Percentiles rank a stretch among this genome's conserved stretches.
Evolutionary conservation across 1,284 basidiomycete species (phyloP).

Genomic region (Sanghuangporus sanghuang): DNA sequence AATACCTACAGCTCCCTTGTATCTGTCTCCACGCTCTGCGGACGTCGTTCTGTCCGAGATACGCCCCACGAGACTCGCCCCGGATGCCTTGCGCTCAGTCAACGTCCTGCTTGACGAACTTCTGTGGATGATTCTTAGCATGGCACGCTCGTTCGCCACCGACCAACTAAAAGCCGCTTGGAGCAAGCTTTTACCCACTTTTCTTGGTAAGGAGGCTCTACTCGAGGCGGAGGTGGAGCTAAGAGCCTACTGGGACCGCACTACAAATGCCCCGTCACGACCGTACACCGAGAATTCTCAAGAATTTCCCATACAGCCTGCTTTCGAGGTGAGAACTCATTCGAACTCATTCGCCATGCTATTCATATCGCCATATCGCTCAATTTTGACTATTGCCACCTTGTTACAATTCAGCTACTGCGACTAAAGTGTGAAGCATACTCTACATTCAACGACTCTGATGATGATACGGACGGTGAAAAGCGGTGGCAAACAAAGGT

Average conservation of each 20-base stretch:
- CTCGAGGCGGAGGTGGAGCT: constrained; percentile 89
- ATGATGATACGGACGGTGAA: constrained; percentile 68
- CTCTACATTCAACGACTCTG: constrained; percentile 76
- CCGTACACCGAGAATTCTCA: constrained; percentile 40
- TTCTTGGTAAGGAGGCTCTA: constrained; percentile 84
- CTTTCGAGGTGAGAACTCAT: constrained; percentile 57
- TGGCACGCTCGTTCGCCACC: constrained; percentile 71
- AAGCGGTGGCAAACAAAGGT: constrained; percentile 54
- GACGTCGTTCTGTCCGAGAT: constrained; percentile 88
- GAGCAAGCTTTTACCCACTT: constrained; percentile 67
- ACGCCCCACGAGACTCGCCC: constrained; percentile 78
- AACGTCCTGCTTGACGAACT: constrained; percentile 89
- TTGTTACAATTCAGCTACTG: constrained; percentile 46
- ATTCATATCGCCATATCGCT: neutral
- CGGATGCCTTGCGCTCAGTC: constrained; percentile 69
- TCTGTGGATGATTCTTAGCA: constrained; percentile 64
- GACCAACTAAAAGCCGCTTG: constrained; percentile 71
- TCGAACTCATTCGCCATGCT: constrained; percentile 23
- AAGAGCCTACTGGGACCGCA: constrained; percentile 78
- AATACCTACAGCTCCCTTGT: constrained; percentile 46
- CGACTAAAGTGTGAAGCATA: constrained; percentile 81
- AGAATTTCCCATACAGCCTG: constrained; percentile 64
- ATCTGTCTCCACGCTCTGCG: constrained; percentile 76
- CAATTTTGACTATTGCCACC: neutral
- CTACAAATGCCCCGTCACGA: constrained; percentile 31